These are phyloP conservation scores for Hippophae tibetana DNA, from an alignment of 306 rosid genomes.

Conservation along the genomic window DNA sequence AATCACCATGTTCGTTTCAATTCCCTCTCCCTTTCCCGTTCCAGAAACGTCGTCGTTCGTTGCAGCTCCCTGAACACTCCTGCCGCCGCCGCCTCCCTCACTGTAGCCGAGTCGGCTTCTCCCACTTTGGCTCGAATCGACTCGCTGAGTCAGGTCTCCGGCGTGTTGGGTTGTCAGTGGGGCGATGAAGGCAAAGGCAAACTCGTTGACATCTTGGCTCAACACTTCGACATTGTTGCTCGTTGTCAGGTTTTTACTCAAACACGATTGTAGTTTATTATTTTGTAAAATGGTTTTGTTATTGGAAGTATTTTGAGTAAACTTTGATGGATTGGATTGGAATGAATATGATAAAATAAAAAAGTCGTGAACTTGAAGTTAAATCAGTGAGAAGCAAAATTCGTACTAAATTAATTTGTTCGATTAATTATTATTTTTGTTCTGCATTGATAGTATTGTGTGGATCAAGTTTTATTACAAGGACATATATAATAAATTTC, in stretches of 20 bases:
- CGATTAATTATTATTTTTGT: no score
- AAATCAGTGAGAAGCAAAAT: no score
- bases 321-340: no score
- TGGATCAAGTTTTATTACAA: no score
- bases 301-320: no score
- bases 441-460: no score
- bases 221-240: conserved; percentile 84
- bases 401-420: no score
- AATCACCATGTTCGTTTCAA: conserved; percentile 1
- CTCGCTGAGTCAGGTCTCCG: conserved; percentile 73
- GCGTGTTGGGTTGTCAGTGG: conserved; percentile 91
- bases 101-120: conserved; percentile 34
- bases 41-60: conserved; percentile 24
- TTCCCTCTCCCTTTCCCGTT: conserved; percentile 4
- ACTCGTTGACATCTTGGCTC: conserved; percentile 81
- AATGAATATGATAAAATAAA: no score
- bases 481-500: no score
- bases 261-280: not conserved
- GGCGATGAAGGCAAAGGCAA: conserved; percentile 99
- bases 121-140: conserved; percentile 38
- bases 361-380: no score
- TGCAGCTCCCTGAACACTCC: conserved; percentile 35
- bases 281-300: not conserved
- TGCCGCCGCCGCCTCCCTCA: conserved; percentile 37
- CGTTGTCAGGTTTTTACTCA: conserved; percentile 67